Evolutionary conservation across 306 rosid genomes (phyloP).

Genomic region (Dryas alaskensis): DNA sequence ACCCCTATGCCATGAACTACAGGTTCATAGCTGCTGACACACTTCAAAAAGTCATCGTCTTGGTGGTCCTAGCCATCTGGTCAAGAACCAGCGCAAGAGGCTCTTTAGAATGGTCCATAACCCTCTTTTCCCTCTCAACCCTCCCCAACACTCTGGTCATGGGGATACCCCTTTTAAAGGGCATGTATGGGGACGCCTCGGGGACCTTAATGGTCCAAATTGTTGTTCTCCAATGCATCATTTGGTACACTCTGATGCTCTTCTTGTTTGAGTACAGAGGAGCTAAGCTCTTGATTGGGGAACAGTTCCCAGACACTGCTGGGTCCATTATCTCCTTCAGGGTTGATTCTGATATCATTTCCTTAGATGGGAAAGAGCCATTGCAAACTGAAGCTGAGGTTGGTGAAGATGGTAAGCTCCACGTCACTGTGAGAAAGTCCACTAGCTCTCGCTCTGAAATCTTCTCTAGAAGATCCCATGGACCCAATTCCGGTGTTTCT

Average conservation of each 20-base stretch:
- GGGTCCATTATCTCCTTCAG: slow-evolving; percentile 65
- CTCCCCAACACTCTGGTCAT: slow-evolving; percentile 82
- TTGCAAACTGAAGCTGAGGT: slow-evolving; percentile 76
- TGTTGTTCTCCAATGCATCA: slow-evolving; percentile 76
- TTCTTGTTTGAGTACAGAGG: slow-evolving; percentile 84
- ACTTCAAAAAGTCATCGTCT: slow-evolving; percentile 55
- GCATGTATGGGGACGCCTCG: slow-evolving; percentile 66
- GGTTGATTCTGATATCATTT: slow-evolving; percentile 75
- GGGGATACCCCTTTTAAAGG: slow-evolving; percentile 78
- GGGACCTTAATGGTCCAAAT: slow-evolving; percentile 75
- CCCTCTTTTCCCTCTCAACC: slow-evolving; percentile 73
- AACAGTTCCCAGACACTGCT: slow-evolving; percentile 83
- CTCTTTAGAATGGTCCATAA: slow-evolving; percentile 73
- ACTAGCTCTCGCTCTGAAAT: slow-evolving; percentile 67
- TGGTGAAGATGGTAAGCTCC: slow-evolving; percentile 80
- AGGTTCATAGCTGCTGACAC: slow-evolving; percentile 76
- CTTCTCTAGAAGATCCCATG: slow-evolving; percentile 57
- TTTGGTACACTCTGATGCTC: slow-evolving; percentile 79
- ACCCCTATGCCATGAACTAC: slow-evolving; percentile 78
- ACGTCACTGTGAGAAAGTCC: slow-evolving; percentile 64
- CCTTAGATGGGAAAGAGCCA: slow-evolving; percentile 76
- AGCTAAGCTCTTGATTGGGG: slow-evolving; percentile 62
- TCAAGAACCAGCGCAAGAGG: slow-evolving; percentile 51
- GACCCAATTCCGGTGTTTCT: slow-evolving; percentile 58
- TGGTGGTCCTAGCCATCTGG: slow-evolving; percentile 52